Conservation (phyloP, 1,284 basidiomycete species). For the Pseudozyma flocculosa region DNA sequence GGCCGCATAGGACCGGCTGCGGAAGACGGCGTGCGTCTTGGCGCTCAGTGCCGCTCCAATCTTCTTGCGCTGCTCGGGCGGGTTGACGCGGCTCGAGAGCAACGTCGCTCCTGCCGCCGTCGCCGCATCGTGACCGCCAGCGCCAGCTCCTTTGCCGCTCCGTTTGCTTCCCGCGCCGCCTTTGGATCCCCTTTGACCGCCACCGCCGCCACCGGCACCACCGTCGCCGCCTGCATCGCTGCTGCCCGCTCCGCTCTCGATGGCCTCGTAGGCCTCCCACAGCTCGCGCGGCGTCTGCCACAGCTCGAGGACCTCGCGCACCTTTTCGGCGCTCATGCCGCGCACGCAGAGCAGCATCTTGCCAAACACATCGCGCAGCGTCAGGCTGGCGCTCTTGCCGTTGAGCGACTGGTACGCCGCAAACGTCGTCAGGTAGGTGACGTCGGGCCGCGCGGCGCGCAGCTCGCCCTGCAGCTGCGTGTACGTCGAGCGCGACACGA, state of each 20-base stretch:
- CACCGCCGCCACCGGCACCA: too few species aligned
- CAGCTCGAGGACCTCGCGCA: slow-evolving; percentile 60
- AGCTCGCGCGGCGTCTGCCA: slow-evolving; percentile 62
- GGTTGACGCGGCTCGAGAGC: slow-evolving; percentile 16
- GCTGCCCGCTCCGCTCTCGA: slow-evolving; percentile 11
- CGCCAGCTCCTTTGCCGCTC: too few species aligned
- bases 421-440: slow-evolving; percentile 61
- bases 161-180: too few species aligned
- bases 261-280: slow-evolving; percentile 58
- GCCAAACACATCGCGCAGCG: slow-evolving; percentile 61
- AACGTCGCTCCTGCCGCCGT: slow-evolving; percentile 5
- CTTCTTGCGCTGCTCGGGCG: slow-evolving; percentile 32
- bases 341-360: slow-evolving; percentile 63
- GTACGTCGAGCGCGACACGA: slow-evolving; percentile 58
- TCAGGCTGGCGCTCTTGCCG: slow-evolving; percentile 61
- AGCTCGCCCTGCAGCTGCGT: slow-evolving; percentile 58
- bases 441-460: slow-evolving; percentile 47
- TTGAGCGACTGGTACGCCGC: slow-evolving; percentile 62
- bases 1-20: neutral
- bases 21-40: slow-evolving; percentile 5
- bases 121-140: too few species aligned
- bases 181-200: too few species aligned
- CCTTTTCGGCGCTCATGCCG: slow-evolving; percentile 64
- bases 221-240: too few species aligned
- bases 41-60: slow-evolving; percentile 31